phyloP scores from a whole-genome alignment of 495 filamentous ascomycete genomes.

The Aspergillus panamensis region DNA sequence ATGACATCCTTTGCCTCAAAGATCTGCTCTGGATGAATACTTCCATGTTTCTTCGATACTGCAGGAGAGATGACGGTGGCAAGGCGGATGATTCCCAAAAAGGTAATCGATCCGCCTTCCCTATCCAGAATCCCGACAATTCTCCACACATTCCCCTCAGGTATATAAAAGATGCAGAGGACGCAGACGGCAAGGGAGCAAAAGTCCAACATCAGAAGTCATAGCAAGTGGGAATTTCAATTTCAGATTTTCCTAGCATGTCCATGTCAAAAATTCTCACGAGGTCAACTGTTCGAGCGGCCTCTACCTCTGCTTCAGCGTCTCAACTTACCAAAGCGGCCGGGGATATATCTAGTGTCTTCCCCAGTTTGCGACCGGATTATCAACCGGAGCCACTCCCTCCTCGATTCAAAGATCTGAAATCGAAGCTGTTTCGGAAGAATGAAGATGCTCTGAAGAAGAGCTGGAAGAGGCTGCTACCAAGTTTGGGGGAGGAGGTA shows the following conservation, averaged over 20 bases:
- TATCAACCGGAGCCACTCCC: slow-evolving; percentile 61
- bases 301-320: slow-evolving; percentile 33
- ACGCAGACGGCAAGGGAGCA: background rate
- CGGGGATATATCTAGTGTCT: slow-evolving; percentile 82
- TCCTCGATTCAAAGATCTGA: slow-evolving; percentile 72
- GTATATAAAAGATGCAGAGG: slow-evolving; percentile 11
- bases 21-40: too few relatives aligned
- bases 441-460: slow-evolving; percentile 57
- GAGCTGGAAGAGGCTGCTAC: slow-evolving; percentile 70
- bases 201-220: background rate
- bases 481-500: slow-evolving; percentile 49
- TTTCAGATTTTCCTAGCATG: slow-evolving; percentile 19
- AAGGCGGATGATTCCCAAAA: slow-evolving; percentile 9
- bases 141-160: slow-evolving; percentile 15
- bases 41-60: too few relatives aligned
- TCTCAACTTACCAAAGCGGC: slow-evolving; percentile 42
- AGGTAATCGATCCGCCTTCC: slow-evolving; percentile 18
- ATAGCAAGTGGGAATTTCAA: background rate
- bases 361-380: slow-evolving; percentile 71
- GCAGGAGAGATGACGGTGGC: background rate
- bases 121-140: slow-evolving; percentile 11
- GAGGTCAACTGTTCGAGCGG: slow-evolving; percentile 33
- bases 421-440: slow-evolving; percentile 57
- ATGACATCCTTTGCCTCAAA: too few relatives aligned
- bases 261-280: slow-evolving; percentile 34